Base-by-base conservation (phyloP, 257 asterid genomes). In the Sherardia arvensis region DNA sequence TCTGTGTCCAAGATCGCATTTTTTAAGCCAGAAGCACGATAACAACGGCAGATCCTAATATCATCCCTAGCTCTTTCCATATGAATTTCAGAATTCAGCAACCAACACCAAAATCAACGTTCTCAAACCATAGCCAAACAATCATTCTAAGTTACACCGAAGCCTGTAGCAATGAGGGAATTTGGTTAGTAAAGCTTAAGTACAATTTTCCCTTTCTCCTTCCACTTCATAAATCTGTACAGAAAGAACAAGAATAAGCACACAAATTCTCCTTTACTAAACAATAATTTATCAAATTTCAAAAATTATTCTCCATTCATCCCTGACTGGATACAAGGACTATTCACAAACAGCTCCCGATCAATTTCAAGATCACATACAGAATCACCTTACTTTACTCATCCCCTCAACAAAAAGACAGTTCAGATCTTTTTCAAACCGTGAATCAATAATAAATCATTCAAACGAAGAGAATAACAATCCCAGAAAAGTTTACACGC, bases 1-100 rank as follows among this genome's bases (percentile, higher is more conserved):
- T 65, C 72, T 12, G 79, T 66, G 21, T 69, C 71, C 69, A 83
- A 57, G 57, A 83, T 78, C 18, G 79, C 59, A 22, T 71, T 69
- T 21, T 48, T 74, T 71, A 80, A 59, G 65, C 48, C 65, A 1
- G 69, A 63, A 20, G 78, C 79, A 62, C 70, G 70, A 26, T 71
- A 78, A 74, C 81, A 73, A 51, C 71, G 67, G 67, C 72, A 62
- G 48, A 28, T 69, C 60, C 55, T 64, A 60, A 48, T 59, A 47
- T 51, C 38, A 8, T 34, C 22, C 15, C 51, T 6, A 34, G 65
- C 64, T 57, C 73, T 64, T 59, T 70, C 80, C 87, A 76, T 74
- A 57, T 27, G 65, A 78, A 65, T n/a, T 58, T 10, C 57, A 62
- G 9, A 26, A 67, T 55, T 65, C 61, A 43, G 69, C 29, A 25